These are phyloP conservation scores for Xylaria castorea DNA, from an alignment of 495 filamentous ascomycete genomes.

Conservation along the genomic window DNA sequence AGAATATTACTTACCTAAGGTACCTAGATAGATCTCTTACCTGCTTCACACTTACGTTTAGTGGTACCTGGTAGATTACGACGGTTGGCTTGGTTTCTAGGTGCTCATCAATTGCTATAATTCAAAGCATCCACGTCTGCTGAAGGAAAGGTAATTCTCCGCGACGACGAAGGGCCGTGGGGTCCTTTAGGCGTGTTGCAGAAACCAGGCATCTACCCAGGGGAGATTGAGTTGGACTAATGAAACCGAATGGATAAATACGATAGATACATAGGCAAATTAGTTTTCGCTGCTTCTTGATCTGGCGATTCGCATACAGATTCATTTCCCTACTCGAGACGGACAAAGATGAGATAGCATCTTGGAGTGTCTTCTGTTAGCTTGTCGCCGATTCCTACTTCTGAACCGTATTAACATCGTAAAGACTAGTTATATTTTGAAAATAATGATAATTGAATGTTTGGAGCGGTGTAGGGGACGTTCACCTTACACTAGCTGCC, in stretches of 20 bases:
- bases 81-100: not conserved
- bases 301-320: not conserved
- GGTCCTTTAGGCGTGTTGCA: not conserved
- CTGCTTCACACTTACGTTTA: not conserved
- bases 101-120: not conserved
- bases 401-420: not conserved
- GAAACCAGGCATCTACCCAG: not conserved
- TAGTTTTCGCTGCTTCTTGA: not conserved
- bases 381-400: not conserved
- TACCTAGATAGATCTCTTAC: not conserved
- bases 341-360: not conserved
- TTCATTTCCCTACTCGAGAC: not conserved
- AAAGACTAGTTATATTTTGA: not conserved
- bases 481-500: not conserved
- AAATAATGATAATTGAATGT: not conserved
- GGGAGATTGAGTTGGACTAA: not conserved
- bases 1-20: not conserved
- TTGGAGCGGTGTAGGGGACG: not conserved
- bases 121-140: not conserved
- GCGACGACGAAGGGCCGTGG: not conserved
- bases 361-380: not conserved
- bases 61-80: not conserved
- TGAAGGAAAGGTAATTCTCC: not conserved
- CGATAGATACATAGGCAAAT: constrained; percentile 14
- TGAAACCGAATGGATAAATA: constrained; percentile 10